phyloP scores from a whole-genome alignment of 441 rosid species.

The Biscutella laevigata region DNA sequence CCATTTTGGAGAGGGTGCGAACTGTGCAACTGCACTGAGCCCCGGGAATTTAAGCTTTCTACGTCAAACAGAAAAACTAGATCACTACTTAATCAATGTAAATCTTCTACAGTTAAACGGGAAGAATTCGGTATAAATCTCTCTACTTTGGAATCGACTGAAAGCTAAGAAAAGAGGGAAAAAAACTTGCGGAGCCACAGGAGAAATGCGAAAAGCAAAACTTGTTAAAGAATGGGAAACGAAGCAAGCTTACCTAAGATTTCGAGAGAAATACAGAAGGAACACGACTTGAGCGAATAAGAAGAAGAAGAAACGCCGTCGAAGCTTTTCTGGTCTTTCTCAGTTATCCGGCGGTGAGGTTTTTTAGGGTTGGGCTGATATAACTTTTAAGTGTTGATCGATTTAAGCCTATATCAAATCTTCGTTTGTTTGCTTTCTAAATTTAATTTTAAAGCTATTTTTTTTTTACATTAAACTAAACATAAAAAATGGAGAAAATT shows the following conservation, averaged over 20 bases:
- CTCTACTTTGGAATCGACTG: conserved; percentile 10
- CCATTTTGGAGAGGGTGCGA: background rate
- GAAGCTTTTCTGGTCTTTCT: background rate
- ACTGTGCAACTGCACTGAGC: too few relatives aligned
- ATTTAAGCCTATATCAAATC: background rate
- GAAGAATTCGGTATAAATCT: background rate
- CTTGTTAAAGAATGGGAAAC: conserved; percentile 6
- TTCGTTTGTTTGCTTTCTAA: too few relatives aligned
- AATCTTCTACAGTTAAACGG: background rate
- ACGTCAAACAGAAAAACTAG: background rate
- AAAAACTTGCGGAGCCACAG: background rate
- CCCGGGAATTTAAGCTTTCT: background rate
- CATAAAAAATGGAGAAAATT: too few relatives aligned
- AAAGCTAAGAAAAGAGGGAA: background rate
- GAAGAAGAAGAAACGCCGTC: conserved; percentile 3
- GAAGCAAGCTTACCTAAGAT: conserved; percentile 11
- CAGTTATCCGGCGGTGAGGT: conserved; percentile 1
- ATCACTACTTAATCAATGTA: background rate
- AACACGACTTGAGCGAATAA: background rate
- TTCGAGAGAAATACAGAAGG: background rate
- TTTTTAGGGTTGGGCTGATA: conserved; percentile 21
- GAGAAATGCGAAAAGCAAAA: conserved; percentile 3
- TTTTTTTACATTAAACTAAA: too few relatives aligned
- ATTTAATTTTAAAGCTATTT: too few relatives aligned
- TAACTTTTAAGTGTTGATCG: background rate